phyloP scores from a whole-genome alignment of 768 basidiomycete genomes.

The Wakefieldia striispora region DNA sequence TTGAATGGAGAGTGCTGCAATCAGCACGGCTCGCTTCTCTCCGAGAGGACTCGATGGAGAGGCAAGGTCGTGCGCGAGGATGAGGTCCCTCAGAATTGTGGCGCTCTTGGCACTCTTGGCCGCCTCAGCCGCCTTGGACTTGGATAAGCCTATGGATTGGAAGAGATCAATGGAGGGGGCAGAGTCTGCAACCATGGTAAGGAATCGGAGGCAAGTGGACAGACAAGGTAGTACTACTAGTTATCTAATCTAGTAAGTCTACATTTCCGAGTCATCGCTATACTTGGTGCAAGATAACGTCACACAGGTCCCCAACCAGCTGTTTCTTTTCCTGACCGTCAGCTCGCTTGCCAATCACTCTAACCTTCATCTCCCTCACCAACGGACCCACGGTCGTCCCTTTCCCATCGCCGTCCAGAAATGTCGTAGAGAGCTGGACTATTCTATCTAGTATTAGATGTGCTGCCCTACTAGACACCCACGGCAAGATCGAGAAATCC shows the following conservation, averaged over 20 bases:
- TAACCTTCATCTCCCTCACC: conserved; percentile 22
- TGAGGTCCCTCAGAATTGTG: conserved; percentile 62
- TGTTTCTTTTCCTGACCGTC: conserved; percentile 26
- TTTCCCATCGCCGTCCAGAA: conserved; percentile 18
- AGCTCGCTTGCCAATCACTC: conserved; percentile 18
- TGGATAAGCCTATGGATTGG: conserved; percentile 72
- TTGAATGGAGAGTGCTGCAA: conserved; percentile 64
- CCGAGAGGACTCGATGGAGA: conserved; percentile 45
- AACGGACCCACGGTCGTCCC: neutral
- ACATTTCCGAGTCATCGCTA: too few species aligned
- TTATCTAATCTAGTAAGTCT: conserved; percentile 25
- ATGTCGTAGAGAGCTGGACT: conserved; percentile 18
- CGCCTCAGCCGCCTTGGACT: conserved; percentile 78
- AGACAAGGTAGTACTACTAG: neutral
- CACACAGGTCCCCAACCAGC: conserved; percentile 18
- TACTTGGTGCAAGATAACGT: conserved; percentile 24
- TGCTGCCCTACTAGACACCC: conserved; percentile 16
- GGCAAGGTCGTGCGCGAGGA: conserved; percentile 52
- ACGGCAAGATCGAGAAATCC: conserved; percentile 27
- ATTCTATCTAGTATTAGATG: conserved; percentile 23
- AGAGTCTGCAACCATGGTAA: conserved; percentile 13
- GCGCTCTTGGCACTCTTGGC: conserved; percentile 80
- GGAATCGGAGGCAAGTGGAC: neutral
- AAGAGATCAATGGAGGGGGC: conserved; percentile 45
- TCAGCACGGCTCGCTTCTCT: conserved; percentile 73